Base-by-base conservation (phyloP, 2,329 filamentous ascomycete genomes). In the Remersonia thermophila region DNA sequence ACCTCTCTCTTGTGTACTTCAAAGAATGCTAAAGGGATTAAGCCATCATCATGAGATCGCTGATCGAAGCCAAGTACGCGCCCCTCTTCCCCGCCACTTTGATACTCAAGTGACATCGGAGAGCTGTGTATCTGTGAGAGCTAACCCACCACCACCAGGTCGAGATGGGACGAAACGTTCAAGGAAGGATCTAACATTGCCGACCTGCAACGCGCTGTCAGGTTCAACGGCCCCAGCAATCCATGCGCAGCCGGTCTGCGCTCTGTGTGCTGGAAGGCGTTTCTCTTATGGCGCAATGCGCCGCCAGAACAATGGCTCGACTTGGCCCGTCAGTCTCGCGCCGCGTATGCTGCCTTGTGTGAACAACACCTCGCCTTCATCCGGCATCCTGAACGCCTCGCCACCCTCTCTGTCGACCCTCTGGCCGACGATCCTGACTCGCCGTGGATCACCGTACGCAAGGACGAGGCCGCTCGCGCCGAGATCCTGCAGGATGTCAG, bases 401-500 rank as follows among this genome's bases (percentile, higher is more conserved):
- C 66, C 14, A 62, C 79, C 38, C 75, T 82, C 15, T 70, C 73
- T 4, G 63, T 78, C 18, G 91, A 98, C 56, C 91, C 91, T 15
- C 65, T 98, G 47, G 82, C 83, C 43, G 89, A 95, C 50, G 85
- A 93, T 54, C 62, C 66, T 49, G 66, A 94, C 80, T 93, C 86
- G 38, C 87, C 87, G 15, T 96, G 89, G 87, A 79, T 83, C 55
- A 78, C 78, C n/a, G 66, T 91, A 25, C 80, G 85, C 31, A 73
- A 80, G 49, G 89, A 98, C 58, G 85, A 95, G 62, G 65, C 75
- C 32, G 71, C 93, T 25, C 76, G 89, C 43, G 76, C 78, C 34
- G 91, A 98, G 57, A 96, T 98, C 38, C 73, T 81, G 38, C 91
- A 96, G 60, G 91, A 98, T 62, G 87, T 98, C 13, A 82, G 91